Percentiles rank a stretch among this genome's conserved stretches.
Conservation (phyloP, 305 asterid species). For the Withania somnifera region DNA sequence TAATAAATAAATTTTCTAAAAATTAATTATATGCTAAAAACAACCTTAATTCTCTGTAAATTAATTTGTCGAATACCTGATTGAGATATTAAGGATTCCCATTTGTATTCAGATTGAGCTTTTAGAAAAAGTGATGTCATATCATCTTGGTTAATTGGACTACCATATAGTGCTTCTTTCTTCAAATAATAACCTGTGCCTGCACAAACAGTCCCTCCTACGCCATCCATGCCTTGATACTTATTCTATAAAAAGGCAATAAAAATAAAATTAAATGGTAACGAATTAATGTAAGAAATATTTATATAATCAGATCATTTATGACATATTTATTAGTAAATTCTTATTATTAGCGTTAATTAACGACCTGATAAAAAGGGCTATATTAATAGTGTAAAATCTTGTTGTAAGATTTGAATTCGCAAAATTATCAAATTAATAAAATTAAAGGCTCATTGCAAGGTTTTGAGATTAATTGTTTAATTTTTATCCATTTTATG, state of each 20-base stretch:
- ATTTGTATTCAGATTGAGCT: neutral
- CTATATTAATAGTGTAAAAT: neutral
- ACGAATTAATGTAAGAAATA: neutral
- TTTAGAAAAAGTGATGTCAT: neutral
- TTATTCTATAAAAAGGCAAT: slow-evolving; percentile 37
- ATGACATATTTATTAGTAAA: neutral
- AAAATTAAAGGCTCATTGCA: neutral
- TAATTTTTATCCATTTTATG: neutral
- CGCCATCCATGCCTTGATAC: slow-evolving; percentile 89
- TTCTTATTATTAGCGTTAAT: neutral
- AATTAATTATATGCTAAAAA: neutral
- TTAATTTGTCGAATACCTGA: neutral
- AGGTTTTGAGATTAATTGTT: neutral
- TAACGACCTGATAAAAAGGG: neutral
- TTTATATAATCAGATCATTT: neutral
- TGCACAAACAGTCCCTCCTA: slow-evolving; percentile 51
- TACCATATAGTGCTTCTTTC: slow-evolving; percentile 47
- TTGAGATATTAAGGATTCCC: neutral
- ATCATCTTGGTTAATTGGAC: slow-evolving; percentile 1
- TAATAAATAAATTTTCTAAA: neutral
- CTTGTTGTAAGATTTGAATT: neutral
- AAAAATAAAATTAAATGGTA: too few species aligned
- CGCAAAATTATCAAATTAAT: neutral
- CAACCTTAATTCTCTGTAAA: neutral
- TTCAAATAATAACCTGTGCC: slow-evolving; percentile 73